A percentile compares a stretch with the other conserved stretches of the same genome.
phyloP scores from a whole-genome alignment of 2,329 filamentous ascomycete species.

The Thielaviopsis musarum region DNA sequence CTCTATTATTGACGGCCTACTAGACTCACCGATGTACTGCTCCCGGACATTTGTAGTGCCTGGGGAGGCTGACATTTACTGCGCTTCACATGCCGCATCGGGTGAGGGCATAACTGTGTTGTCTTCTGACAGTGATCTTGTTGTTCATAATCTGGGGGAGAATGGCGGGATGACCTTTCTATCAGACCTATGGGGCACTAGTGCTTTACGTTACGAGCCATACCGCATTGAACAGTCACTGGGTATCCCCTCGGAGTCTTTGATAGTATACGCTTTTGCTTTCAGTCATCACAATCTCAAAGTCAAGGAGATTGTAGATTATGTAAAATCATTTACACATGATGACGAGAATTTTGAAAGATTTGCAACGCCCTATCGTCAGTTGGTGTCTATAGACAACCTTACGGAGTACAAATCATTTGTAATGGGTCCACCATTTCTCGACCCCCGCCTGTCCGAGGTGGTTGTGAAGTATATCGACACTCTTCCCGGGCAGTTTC shows the following conservation, averaged over 20 bases:
- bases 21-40: constrained; percentile 24
- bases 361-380: constrained; percentile 3
- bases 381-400: neutral
- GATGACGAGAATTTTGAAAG: neutral
- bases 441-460: constrained; percentile 26
- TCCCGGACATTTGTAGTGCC: constrained; percentile 43
- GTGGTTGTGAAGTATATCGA: constrained; percentile 19
- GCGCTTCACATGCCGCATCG: constrained; percentile 44
- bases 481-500: constrained; percentile 12
- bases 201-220: constrained; percentile 19
- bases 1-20: constrained; percentile 54
- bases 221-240: constrained; percentile 25
- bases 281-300: constrained; percentile 11
- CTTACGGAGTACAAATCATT: neutral
- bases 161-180: constrained; percentile 50
- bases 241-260: constrained; percentile 18
- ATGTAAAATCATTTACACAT: neutral
- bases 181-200: constrained; percentile 14
- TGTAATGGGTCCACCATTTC: constrained; percentile 1
- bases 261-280: constrained; percentile 19
- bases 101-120: constrained; percentile 40
- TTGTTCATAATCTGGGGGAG: constrained; percentile 53
- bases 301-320: neutral
- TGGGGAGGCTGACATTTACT: constrained; percentile 73
- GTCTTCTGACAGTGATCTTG: constrained; percentile 75